phyloP scores from a whole-genome alignment of 345 rosid genomes.

The Gossypium longicalyx region DNA sequence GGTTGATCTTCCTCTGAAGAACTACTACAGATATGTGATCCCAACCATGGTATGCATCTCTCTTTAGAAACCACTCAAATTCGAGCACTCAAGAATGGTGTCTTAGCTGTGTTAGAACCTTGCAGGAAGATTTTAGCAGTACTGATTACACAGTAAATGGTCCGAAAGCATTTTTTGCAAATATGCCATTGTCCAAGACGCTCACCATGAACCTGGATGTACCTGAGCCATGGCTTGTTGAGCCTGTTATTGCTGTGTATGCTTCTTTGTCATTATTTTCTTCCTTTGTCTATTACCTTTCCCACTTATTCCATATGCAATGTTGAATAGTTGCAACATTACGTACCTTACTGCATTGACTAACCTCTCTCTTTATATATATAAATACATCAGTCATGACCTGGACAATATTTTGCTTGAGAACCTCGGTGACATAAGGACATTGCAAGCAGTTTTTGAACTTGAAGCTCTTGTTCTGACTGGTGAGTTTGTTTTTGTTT shows the following conservation, averaged over 20 bases:
- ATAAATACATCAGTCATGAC: constrained; percentile 64
- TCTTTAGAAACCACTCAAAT: constrained; percentile 12
- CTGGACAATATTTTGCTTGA: constrained; percentile 97
- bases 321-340: background rate
- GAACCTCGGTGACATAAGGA: constrained; percentile 93
- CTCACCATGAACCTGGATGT: constrained; percentile 99
- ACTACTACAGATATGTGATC: constrained; percentile 92
- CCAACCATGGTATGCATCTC: constrained; percentile 65
- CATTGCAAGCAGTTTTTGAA: constrained; percentile 94
- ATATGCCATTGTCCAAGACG: constrained; percentile 96
- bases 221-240: constrained; percentile 99
- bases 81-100: constrained; percentile 21
- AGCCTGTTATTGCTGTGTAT: constrained; percentile 96
- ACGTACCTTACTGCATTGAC: constrained; percentile 14
- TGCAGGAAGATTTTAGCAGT: constrained; percentile 92
- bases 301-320: background rate
- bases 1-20: constrained; percentile 96
- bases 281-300: background rate
- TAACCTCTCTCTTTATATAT: constrained; percentile 21
- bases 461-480: constrained; percentile 97
- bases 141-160: constrained; percentile 65
- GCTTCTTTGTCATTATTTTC: constrained; percentile 26
- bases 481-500: constrained; percentile 44
- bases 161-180: constrained; percentile 91
- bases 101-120: constrained; percentile 30